A percentile compares a stretch with the other conserved stretches of the same genome.
Conservation (phyloP, 305 asterid genomes). For the Fraxinus platypoda region DNA sequence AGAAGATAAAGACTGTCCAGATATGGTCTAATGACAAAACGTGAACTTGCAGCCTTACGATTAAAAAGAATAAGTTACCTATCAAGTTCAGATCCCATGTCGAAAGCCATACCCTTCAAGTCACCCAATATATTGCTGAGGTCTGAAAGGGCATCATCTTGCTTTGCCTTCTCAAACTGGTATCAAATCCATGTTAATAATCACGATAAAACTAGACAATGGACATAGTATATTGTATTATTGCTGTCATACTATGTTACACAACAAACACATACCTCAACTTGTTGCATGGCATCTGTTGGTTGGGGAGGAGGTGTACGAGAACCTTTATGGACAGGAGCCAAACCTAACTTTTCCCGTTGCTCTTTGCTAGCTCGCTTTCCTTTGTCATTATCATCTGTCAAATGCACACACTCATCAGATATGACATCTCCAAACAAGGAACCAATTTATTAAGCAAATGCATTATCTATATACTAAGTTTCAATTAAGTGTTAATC, state of each 20-base stretch:
- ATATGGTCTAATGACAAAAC: not conserved
- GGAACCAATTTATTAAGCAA: not conserved
- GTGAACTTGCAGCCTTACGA: not conserved
- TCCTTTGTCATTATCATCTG: constrained; percentile 55
- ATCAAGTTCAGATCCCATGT: constrained; percentile 49
- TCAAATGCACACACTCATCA: constrained; percentile 10
- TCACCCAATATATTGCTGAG: constrained; percentile 46
- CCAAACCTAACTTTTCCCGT: constrained; percentile 72
- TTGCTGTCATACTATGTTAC: not conserved
- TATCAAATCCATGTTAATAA: not conserved
- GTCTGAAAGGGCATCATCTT: constrained; percentile 44
- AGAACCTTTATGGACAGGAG: constrained; percentile 38
- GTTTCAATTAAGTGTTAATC: not conserved
- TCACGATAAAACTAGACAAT: not conserved
- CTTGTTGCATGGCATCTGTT: constrained; percentile 37
- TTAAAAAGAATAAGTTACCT: constrained; percentile 18
- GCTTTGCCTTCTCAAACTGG: constrained; percentile 48
- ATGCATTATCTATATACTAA: not conserved
- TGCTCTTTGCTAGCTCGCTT: constrained; percentile 51
- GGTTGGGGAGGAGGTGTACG: constrained; percentile 54
- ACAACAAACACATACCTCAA: constrained; percentile 32
- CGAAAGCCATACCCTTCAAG: constrained; percentile 50
- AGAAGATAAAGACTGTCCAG: not conserved
- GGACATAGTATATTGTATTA: not conserved
- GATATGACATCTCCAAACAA: not conserved